A percentile compares a stretch with the other conserved stretches of the same genome.
phyloP scores from a whole-genome alignment of 1,139 yeast species.

The Lodderomyces parapsilosis region DNA sequence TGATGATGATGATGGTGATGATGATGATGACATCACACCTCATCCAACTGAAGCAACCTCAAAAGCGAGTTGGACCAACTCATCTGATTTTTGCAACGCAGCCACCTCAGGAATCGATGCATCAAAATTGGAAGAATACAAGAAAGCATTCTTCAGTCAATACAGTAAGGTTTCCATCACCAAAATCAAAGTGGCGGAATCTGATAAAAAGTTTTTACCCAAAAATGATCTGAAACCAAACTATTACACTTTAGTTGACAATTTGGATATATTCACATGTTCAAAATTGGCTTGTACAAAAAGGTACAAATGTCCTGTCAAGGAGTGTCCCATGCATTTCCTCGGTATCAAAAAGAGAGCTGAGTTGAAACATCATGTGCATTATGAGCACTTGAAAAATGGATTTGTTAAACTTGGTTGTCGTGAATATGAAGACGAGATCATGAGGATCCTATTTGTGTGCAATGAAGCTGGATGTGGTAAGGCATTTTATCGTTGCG shows the following conservation, averaged over 20 bases:
- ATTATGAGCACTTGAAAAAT: conserved; percentile 46
- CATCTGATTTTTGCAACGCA: background rate
- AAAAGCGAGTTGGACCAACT: background rate
- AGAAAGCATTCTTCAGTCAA: background rate
- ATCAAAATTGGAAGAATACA: background rate
- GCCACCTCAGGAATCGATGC: background rate
- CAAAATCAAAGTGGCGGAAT: background rate
- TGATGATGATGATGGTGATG: background rate
- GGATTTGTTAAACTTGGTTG: conserved; percentile 19
- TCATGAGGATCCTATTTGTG: conserved; percentile 17
- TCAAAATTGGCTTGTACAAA: conserved; percentile 7
- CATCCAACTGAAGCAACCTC: background rate
- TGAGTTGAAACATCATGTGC: conserved; percentile 61
- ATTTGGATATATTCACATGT: background rate
- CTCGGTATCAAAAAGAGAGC: conserved; percentile 60
- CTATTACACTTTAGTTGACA: background rate
- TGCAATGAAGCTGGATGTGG: conserved; percentile 37
- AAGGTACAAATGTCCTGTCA: conserved; percentile 43
- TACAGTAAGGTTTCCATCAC: background rate
- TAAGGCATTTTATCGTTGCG: conserved; percentile 56
- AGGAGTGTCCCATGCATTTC: conserved; percentile 59
- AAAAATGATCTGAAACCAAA: background rate
- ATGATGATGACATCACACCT: too few relatives aligned
- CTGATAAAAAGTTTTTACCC: background rate
- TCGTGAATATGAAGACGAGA: conserved; percentile 12